Evolutionary conservation across 2,329 filamentous ascomycete genomes (phyloP).

Genomic region (Aspergillus chevalieri): DNA sequence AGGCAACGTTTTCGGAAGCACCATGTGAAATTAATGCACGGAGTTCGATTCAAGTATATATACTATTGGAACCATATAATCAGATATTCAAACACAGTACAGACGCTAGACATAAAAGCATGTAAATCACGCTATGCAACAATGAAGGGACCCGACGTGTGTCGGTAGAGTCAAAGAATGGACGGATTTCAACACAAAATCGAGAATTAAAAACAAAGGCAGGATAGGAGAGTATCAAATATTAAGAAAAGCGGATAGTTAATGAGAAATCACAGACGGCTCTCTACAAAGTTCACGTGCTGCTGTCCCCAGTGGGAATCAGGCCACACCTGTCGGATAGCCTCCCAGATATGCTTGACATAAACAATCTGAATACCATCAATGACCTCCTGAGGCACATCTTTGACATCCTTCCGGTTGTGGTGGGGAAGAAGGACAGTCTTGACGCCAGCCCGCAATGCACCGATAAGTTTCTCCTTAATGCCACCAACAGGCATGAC

Average conservation of each 20-base stretch:
- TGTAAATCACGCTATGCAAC: conserved; percentile 1
- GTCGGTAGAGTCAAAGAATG: neutral
- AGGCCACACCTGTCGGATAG: conserved; percentile 85
- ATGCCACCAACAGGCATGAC: conserved; percentile 95
- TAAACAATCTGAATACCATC: conserved; percentile 81
- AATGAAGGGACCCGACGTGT: neutral
- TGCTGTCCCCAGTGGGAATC: conserved; percentile 75
- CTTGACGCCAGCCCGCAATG: conserved; percentile 86
- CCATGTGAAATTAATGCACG: no score
- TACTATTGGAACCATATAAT: no score
- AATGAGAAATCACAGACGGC: conserved; percentile 57
- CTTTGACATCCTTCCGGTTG: conserved; percentile 87
- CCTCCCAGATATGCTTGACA: conserved; percentile 94
- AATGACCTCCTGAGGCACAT: conserved; percentile 83
- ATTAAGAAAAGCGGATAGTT: conserved; percentile 2
- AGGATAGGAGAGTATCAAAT: neutral
- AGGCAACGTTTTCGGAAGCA: no score
- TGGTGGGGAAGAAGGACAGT: conserved; percentile 80
- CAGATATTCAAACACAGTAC: no score
- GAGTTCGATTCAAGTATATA: no score
- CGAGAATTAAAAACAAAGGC: conserved; percentile 12
- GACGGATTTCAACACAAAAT: conserved; percentile 1
- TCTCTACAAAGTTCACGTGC: conserved; percentile 65
- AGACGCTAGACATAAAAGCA: neutral
- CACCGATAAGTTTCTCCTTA: conserved; percentile 97